Evolutionary conservation across 2,329 filamentous ascomycete species (phyloP), one percentile per base, ranked within the genome.

Genomic region (Pseudogymnoascus sp.): DNA sequence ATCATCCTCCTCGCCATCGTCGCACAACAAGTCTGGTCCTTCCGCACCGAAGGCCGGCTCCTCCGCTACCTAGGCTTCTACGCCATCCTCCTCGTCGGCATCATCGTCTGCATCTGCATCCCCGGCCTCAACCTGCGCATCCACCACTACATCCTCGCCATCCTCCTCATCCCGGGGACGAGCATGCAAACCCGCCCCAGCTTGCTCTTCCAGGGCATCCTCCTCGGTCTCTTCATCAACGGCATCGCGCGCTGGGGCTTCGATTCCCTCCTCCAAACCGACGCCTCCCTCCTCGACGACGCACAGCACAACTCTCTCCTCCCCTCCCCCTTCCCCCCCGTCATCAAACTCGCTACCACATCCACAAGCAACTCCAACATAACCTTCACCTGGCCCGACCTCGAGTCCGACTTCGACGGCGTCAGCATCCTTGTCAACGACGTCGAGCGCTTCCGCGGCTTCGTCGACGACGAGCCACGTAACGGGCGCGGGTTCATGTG

Each of bases 161-260:
- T 99, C 12, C 79, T 97, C 0, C 82, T 99, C 0, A 82, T 97
- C 4, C 91, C 92, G 0, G 94, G 92, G 0, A 97, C 94, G 0
- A 87, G 85, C 61, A 86, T 97, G 74, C 92, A 96, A 67, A 97
- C 90, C 5, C 84, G 94, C 0, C 89, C 91, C 0, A 88, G 87
- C 0, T 79, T 97, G 7, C 74, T 96, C 2, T 97, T 94, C 71
- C 93, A 97, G 74, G 94, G 94, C 9, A 79, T 99, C 1, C 80
- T 99, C 0, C 78, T 97, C 6, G 94, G 94, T 0, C 81, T 97
- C 0, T 97, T 97, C 74, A 87, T 97, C 76, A 97, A 97, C 72
- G 93, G 94, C 60, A 86, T 95, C 64, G 93, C 92, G 3, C 84
- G 93, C 44, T 97, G 94, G 94, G 92, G 92, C 0, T 99, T 96